Evolutionary conservation across 768 basidiomycete genomes (phyloP).

Genomic region (Boletus patriciae): DNA sequence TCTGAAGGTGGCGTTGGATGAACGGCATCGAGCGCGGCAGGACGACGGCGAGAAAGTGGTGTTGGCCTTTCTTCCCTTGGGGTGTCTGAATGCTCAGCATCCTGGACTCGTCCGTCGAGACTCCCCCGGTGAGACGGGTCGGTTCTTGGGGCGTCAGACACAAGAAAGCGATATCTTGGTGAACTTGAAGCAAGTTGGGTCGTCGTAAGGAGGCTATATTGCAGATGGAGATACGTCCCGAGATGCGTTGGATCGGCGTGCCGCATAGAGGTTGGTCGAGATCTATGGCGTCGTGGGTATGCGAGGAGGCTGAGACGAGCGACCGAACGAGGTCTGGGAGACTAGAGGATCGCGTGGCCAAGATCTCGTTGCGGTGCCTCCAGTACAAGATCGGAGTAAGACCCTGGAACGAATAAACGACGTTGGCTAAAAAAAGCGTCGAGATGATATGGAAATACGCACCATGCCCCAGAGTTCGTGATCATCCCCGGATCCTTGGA

Average conservation of each 20-base stretch:
- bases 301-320: slow-evolving; percentile 9
- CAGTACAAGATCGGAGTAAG: slow-evolving; percentile 76
- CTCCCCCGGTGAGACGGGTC: not conserved
- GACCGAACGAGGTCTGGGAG: slow-evolving; percentile 40
- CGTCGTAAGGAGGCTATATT: slow-evolving; percentile 30
- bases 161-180: slow-evolving; percentile 15
- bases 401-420: slow-evolving; percentile 46
- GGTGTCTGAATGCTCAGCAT: slow-evolving; percentile 29
- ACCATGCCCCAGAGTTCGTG: slow-evolving; percentile 90
- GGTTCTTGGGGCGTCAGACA: slow-evolving; percentile 13
- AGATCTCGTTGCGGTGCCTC: slow-evolving; percentile 49
- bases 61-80: slow-evolving; percentile 55
- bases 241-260: slow-evolving; percentile 28
- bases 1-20: slow-evolving; percentile 40
- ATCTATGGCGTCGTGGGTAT: not conserved
- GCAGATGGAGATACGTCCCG: slow-evolving; percentile 45
- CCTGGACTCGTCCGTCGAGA: not conserved
- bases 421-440: not conserved
- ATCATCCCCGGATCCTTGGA: slow-evolving; percentile 95
- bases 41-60: slow-evolving; percentile 45
- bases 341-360: slow-evolving; percentile 46
- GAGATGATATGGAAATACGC: slow-evolving; percentile 13
- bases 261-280: not conserved
- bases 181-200: not conserved
- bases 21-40: slow-evolving; percentile 53